These are phyloP conservation scores for Marasmius oreades DNA, from an alignment of 1,284 basidiomycete genomes.

Conservation along the genomic window DNA sequence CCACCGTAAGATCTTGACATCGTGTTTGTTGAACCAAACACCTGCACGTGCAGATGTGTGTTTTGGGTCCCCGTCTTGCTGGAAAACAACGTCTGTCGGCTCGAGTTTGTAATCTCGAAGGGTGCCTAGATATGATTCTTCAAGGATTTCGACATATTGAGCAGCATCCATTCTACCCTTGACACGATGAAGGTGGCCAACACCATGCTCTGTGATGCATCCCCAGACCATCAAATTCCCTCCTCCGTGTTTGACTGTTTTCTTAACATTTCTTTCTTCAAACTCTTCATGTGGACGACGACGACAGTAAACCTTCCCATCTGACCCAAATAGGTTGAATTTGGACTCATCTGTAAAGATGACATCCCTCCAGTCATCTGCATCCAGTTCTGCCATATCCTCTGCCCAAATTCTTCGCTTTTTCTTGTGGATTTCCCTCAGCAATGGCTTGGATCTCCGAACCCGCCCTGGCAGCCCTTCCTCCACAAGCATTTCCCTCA, in stretches of 20 bases:
- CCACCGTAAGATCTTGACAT: constrained; percentile 17
- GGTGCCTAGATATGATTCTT: not conserved
- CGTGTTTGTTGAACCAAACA: constrained; percentile 14
- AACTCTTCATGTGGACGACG: not conserved
- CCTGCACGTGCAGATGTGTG: constrained; percentile 14
- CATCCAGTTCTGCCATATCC: too few species aligned
- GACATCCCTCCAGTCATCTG: too few species aligned
- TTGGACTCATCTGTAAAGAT: not conserved
- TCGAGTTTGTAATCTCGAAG: not conserved
- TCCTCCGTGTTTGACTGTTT: not conserved
- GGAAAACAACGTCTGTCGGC: constrained; percentile 1
- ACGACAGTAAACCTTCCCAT: not conserved
- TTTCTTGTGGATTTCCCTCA: too few species aligned
- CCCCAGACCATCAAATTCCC: not conserved
- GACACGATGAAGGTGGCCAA: not conserved
- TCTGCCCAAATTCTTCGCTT: too few species aligned
- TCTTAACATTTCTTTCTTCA: not conserved
- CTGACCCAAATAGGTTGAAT: not conserved
- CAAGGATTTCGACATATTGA: not conserved
- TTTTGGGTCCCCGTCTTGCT: constrained; percentile 18
- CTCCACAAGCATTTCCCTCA: too few species aligned
- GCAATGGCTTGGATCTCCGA: too few species aligned
- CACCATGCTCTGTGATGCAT: not conserved
- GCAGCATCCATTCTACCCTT: not conserved
- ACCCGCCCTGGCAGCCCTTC: too few species aligned